A percentile compares a stretch with the other conserved stretches of the same genome.
These are phyloP conservation scores for Plasmodium vivax DNA, from an alignment of 169 alveolate species.

Conservation along the genomic window DNA sequence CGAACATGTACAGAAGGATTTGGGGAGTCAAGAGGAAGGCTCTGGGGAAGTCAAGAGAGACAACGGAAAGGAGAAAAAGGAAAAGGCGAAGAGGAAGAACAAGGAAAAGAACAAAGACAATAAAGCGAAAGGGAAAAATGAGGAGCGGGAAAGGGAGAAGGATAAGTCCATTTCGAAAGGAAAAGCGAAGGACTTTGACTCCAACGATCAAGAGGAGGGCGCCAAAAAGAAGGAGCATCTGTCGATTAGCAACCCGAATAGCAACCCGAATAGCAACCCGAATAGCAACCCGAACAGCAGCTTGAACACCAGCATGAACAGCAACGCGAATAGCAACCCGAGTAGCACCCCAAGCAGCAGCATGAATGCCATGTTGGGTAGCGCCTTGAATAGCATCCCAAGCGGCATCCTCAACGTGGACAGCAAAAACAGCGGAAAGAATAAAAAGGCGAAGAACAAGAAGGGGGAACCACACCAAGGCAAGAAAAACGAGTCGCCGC, in stretches of 20 bases:
- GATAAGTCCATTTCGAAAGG: not conserved
- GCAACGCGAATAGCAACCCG: not conserved
- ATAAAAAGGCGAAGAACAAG: conserved; percentile 9
- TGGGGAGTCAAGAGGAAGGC: conserved; percentile 3
- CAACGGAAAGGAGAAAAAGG: conserved; percentile 5
- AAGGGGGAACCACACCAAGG: not conserved
- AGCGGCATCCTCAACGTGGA: not conserved
- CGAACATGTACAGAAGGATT: not conserved
- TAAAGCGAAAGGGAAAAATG: conserved; percentile 7
- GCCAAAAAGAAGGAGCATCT: not conserved
- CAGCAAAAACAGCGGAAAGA: not conserved
- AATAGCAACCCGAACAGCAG: not conserved
- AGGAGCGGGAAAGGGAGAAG: not conserved
- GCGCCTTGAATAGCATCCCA: not conserved
- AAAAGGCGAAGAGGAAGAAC: conserved; percentile 3
- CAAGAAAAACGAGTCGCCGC: not conserved
- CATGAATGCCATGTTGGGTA: not conserved
- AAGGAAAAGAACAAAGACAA: conserved; percentile 37
- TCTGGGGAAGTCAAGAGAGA: not conserved
- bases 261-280: not conserved
- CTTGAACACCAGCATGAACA: not conserved
- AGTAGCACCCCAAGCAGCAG: not conserved
- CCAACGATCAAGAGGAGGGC: not conserved
- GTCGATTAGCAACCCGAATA: not conserved
- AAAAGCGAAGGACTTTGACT: not conserved